Evolutionary conservation across 2,329 filamentous ascomycete species (phyloP).

Genomic region (Fusarium ramigenum): DNA sequence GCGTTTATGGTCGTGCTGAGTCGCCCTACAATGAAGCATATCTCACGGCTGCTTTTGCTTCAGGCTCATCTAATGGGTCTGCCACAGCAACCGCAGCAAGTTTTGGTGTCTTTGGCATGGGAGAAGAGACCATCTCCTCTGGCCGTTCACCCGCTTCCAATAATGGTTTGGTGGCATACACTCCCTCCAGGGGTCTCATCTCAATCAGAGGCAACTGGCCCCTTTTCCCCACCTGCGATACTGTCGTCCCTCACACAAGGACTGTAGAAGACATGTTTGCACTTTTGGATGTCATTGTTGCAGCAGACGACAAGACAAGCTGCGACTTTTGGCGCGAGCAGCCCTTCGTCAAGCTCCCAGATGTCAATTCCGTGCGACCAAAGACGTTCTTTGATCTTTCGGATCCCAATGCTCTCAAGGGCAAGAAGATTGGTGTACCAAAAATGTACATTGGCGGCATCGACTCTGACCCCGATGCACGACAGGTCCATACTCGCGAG

Average conservation of each 20-base stretch:
- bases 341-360: neutral
- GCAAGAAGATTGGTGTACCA: slow-evolving; percentile 16
- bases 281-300: slow-evolving; percentile 14
- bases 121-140: neutral
- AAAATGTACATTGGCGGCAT: slow-evolving; percentile 15
- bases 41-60: neutral
- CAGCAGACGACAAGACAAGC: neutral
- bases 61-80: neutral
- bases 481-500: neutral
- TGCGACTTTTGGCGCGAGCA: slow-evolving; percentile 29
- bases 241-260: slow-evolving; percentile 18
- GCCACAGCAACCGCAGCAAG: neutral
- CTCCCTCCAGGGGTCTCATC: slow-evolving; percentile 16
- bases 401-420: neutral
- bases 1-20: slow-evolving; percentile 2
- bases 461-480: neutral
- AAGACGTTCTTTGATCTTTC: neutral
- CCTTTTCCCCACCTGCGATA: slow-evolving; percentile 11
- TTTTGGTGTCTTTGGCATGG: neutral
- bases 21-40: neutral
- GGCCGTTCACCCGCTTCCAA: slow-evolving; percentile 15
- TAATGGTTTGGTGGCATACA: slow-evolving; percentile 23
- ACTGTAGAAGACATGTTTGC: slow-evolving; percentile 16
- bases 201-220: slow-evolving; percentile 30
- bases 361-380: neutral